Conservation (phyloP, 129 eudicot species). For the Helianthus annuus region HanXRQr2.0-SUNRISE NC_035438.2:2197689-2198188, state of each 20-base stretch:
- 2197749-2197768: conserved; percentile 71
- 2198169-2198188: conserved; percentile 40
- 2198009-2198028: conserved; percentile 70
- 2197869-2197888: conserved; percentile 58
- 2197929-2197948: conserved; percentile 77
- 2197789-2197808: conserved; percentile 69
- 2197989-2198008: conserved; percentile 89
- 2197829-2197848: conserved; percentile 70
- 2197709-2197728: conserved; percentile 75
- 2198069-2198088: conserved; percentile 83
- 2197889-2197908: conserved; percentile 72
- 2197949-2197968: conserved; percentile 70
- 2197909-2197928: conserved; percentile 67
- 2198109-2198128: conserved; percentile 41
- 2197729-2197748: conserved; percentile 78
- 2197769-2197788: conserved; percentile 64
- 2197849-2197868: conserved; percentile 70
- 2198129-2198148: conserved; percentile 68
- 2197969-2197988: conserved; percentile 71
- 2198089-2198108: conserved; percentile 72
- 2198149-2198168: conserved; percentile 38
- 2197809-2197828: conserved; percentile 75
- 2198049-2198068: conserved; percentile 81
- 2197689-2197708: conserved; percentile 70
- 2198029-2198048: conserved; percentile 70